Evolutionary conservation across 495 filamentous ascomycete genomes (phyloP), one percentile per base, ranked within the genome.

Genomic region (Amniculicola lignicola): DNA sequence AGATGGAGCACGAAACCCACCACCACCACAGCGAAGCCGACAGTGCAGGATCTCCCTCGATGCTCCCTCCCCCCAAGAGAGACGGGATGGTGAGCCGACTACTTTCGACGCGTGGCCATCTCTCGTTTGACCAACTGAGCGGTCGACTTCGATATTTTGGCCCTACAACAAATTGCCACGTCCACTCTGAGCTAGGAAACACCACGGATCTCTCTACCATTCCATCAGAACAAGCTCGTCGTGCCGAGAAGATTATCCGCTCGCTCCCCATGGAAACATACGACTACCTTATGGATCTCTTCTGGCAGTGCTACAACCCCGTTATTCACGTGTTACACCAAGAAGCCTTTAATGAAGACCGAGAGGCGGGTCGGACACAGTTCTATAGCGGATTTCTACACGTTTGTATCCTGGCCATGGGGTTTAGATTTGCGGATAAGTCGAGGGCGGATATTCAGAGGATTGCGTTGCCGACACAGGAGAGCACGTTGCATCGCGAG

Each of bases 361-460:
- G 69, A 19, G 67, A 73, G n/a, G 59, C 63, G 29, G 69, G 72
- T 12, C 68, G 70, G 37, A 68, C 70, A 12, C 71, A 70, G 31
- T 76, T 74, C 37, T 81, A 81, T 59, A 75, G 72, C 1, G 63
- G 66, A 0, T 79, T 81, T 48, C 62, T 81, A 4, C 78, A 81
- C 53, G 68, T 81, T n/a, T 66, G 72, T 41, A 73, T 79, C 16
- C 66, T 81, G 11, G 78, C 78, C 0, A 70, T 77, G 62, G 78
- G 75, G 6, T 81, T 70, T 57, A 68, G 74, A 28, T 78, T 71
- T 64, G 72, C 75, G 25, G 74, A 79, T 45, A 66, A 71, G 57
- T 65, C 64, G 9, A 64, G 76, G 27, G 71, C 74, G 7, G 78
- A 80, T 45, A 70, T 79, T 15, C 75, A 76, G 52, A 68, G 63